Evolutionary conservation across 1,284 basidiomycete genomes (phyloP), one percentile per base, ranked within the genome.

Genomic region (Cryptococcus floricola): DNA sequence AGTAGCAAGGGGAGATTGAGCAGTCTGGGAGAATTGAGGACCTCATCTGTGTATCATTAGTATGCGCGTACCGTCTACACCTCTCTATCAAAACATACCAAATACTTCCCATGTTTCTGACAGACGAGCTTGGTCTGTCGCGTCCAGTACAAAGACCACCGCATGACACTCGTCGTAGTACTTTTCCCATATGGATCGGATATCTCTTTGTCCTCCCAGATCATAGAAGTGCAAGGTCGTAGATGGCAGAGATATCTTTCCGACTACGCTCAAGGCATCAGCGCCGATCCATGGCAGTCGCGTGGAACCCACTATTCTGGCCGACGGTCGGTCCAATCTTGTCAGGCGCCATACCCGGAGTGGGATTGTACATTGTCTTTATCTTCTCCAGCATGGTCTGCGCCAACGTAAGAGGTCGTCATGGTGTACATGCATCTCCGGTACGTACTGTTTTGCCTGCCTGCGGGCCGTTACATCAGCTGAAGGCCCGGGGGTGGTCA

Each of bases 111-210:
- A 96, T 13, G 89, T 89, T 78, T 95, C 92, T 54, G 86, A 84
- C 44, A 96, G 77, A 39, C 91, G 80, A 66, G 89, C 89, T 50
- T 87, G 81, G 79, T 96, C 92, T 56, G 87, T 84, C 5, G 91
- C 91, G 71, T 96, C 92, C 50, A 96, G 85, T 50, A 95, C 88
- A 67, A 89, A 95, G 31, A 88, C 89, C 45, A 96, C 89, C 9
- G 91, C 91, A 72, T 97, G 92, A 65, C 91, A 94, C 71, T 95
- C 90, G 57, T 91, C 88, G 70, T 94, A 96, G 77, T 96, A 97
- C 64, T 85, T 84, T 52, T 87, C 85, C 92, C 92, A 97, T 60
- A 97, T 93, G 28, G 85, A 87, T 19, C 92, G 83, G 48, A 97
- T 93, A 28, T 92, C 91, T 1, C 87, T 80, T 72, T 96, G 93